Base-by-base conservation (phyloP, 1,284 basidiomycete species). In the Inonotus obliquus region DNA sequence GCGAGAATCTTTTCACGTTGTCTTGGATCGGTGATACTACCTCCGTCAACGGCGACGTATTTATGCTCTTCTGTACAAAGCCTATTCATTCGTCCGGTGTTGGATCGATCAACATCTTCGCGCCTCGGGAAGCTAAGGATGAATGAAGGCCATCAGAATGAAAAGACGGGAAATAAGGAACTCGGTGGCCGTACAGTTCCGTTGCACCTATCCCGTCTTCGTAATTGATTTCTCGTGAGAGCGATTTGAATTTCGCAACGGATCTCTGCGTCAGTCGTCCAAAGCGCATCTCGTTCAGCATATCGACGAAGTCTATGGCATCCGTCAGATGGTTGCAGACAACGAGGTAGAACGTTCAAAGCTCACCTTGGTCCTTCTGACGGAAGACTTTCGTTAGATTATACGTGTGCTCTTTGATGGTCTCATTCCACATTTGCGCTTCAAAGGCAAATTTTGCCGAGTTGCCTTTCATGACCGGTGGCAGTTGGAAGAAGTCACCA, bases 401-500 rank as follows among this genome's bases (percentile, higher is more conserved):
- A 68, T 96, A 87, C 1, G 88, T 92, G 67, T 87, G 79, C 60
- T 77, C 60, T 11, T 82, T 76, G 65, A 99, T 87, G 13, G 88
- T 85, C 55, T 82, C 75, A n/a, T 77, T 76, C 97, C 97, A 99
- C 23, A 81, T 81, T 35, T 84, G 76, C 5, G 94, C 93, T 69
- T 99, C 94, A 70, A 99, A 99, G 2, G 91, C 90, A 72, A 97
- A 98, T 63, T 72, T 79, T 10, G 78, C 63, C 32, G 57, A 49
- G 3, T 73, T 71, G n/a, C 73, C 73, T 65, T 81, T 81, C 14
- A 80, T 82, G 11, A 99, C 94, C 0, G 97, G 96, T 1, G 97
- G 97, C 5, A 99, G 79, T 73, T 99, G 96, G 75, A 94, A 97
- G 75, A 98, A 99, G 72, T 99, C 96, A 23, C 96, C 96, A 0